These are phyloP conservation scores for Verbena officinalis DNA, from an alignment of 257 asterid species.

Conservation along the genomic window DNA sequence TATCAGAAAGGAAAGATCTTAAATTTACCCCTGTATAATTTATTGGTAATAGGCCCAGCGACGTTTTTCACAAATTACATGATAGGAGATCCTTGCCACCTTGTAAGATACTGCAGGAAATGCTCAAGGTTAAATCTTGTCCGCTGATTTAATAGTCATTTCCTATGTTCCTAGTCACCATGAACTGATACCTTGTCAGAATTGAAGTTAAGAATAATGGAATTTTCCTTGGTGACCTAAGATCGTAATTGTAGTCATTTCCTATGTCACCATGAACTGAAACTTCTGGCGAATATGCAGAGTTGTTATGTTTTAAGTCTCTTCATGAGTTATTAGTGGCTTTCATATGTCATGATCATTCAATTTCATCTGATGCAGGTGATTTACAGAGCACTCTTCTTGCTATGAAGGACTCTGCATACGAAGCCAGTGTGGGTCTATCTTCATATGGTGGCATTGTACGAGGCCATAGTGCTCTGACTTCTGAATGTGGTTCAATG, in stretches of 20 bases:
- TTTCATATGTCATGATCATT: conserved; percentile 8
- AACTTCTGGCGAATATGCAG: conserved; percentile 17
- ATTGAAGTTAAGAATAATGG: no score
- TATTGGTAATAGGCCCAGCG: conserved; percentile 2
- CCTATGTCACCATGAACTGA: conserved; percentile 14
- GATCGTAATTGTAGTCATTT: conserved; percentile 23
- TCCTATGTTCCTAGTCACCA: conserved; percentile 12
- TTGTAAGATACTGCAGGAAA: conserved; percentile 16
- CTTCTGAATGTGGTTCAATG: conserved; percentile 98
- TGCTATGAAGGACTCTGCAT: conserved; percentile 87
- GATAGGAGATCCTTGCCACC: conserved; percentile 26
- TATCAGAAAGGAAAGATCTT: no score
- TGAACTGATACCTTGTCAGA: conserved; percentile 20
- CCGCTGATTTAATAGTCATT: conserved; percentile 15
- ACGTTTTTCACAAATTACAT: neutral
- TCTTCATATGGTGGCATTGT: conserved; percentile 73
- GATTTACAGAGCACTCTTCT: conserved; percentile 88
- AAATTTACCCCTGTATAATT: no score
- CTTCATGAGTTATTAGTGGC: conserved; percentile 23
- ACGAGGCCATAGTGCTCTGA: conserved; percentile 87
- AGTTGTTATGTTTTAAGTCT: conserved; percentile 17
- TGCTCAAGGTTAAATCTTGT: conserved; percentile 14
- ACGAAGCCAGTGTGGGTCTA: conserved; percentile 77
- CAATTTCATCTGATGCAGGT: conserved; percentile 50
- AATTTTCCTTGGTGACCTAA: no score